A percentile compares a stretch with the other conserved stretches of the same genome.
These are phyloP conservation scores for Saccharomyces hybrid DNA, from an alignment of 1,139 yeast genomes.

Conservation along the genomic window DNA sequence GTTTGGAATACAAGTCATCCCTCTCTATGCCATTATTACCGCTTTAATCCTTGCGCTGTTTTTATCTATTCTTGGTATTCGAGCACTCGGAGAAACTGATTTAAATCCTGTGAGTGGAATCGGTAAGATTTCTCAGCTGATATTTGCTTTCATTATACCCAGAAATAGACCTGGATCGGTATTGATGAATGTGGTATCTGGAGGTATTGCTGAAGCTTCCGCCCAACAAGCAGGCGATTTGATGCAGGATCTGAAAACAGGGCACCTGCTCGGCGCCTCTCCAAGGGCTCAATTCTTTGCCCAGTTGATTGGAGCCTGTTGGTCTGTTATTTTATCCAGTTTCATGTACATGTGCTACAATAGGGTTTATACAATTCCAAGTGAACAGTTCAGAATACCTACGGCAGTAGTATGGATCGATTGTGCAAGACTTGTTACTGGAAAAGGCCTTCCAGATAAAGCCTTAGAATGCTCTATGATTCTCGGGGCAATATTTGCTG, in stretches of 20 bases:
- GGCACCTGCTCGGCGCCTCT: slow-evolving; percentile 84
- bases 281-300: slow-evolving; percentile 89
- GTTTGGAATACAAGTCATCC: slow-evolving; percentile 59
- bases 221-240: slow-evolving; percentile 98
- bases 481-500: slow-evolving; percentile 63
- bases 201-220: slow-evolving; percentile 97
- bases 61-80: slow-evolving; percentile 76
- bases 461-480: slow-evolving; percentile 58
- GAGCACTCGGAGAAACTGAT: slow-evolving; percentile 96
- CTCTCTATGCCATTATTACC: slow-evolving; percentile 56
- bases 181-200: slow-evolving; percentile 80
- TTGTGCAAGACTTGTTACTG: slow-evolving; percentile 87
- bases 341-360: slow-evolving; percentile 79
- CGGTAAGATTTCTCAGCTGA: slow-evolving; percentile 83
- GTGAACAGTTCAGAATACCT: slow-evolving; percentile 72
- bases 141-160: slow-evolving; percentile 81
- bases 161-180: slow-evolving; percentile 73
- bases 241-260: slow-evolving; percentile 95
- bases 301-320: slow-evolving; percentile 77
- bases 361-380: slow-evolving; percentile 76
- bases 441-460: slow-evolving; percentile 78
- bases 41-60: slow-evolving; percentile 72
- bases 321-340: slow-evolving; percentile 74
- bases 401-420: slow-evolving; percentile 97
- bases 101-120: slow-evolving; percentile 95